phyloP scores from a whole-genome alignment of 257 asterid species.

The Lantana camara region DNA sequence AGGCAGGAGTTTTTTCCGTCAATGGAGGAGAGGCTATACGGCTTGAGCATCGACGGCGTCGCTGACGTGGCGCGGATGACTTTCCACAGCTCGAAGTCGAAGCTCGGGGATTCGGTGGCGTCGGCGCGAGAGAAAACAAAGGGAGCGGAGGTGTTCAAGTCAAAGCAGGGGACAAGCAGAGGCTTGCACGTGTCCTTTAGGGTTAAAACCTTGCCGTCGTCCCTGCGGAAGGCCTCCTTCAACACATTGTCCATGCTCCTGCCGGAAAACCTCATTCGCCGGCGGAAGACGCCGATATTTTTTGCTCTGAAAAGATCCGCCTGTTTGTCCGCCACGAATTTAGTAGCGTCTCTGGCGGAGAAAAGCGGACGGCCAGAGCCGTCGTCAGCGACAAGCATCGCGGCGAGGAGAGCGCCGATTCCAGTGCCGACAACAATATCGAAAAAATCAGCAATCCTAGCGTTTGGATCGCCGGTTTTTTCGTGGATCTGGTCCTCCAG shows the following conservation, averaged over 20 bases:
- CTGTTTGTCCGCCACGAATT: slow-evolving; percentile 51
- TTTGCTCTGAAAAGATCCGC: slow-evolving; percentile 43
- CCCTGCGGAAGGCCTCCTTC: slow-evolving; percentile 62
- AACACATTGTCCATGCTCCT: slow-evolving; percentile 64
- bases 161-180: slow-evolving; percentile 83
- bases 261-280: slow-evolving; percentile 53
- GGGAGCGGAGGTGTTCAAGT: slow-evolving; percentile 79
- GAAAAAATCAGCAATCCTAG: slow-evolving; percentile 75
- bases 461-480: slow-evolving; percentile 64
- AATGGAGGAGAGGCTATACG: slow-evolving; percentile 60
- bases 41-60: slow-evolving; percentile 80
- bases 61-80: slow-evolving; percentile 96
- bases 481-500: slow-evolving; percentile 84
- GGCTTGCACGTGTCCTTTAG: slow-evolving; percentile 89
- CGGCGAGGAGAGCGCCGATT: slow-evolving; percentile 78
- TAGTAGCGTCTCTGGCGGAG: slow-evolving; percentile 65
- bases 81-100: slow-evolving; percentile 86
- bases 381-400: slow-evolving; percentile 73
- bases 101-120: slow-evolving; percentile 82
- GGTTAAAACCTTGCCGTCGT: slow-evolving; percentile 60
- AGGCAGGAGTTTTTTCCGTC: slow-evolving; percentile 81
- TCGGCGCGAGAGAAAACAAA: slow-evolving; percentile 97
- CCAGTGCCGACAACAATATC: slow-evolving; percentile 89
- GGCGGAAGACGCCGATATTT: slow-evolving; percentile 51
- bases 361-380: slow-evolving; percentile 74